Base-by-base conservation (phyloP, 441 rosid species). In the Eutrema salsugineum region DNA sequence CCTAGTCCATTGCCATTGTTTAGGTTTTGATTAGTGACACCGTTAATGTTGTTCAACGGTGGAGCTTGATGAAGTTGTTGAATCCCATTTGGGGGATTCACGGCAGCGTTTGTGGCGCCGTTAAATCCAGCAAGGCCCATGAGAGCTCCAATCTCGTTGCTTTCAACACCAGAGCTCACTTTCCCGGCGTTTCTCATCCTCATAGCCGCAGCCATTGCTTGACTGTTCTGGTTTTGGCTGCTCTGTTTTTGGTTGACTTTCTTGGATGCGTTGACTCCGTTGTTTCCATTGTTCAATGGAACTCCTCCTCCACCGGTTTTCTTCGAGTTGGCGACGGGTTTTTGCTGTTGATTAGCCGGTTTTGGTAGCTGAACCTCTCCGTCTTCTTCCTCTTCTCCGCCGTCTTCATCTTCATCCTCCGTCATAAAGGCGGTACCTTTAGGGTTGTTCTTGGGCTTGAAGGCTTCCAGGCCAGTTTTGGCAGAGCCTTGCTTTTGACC, bases 241-340 rank as follows among this genome's bases (percentile, higher is more conserved):
- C 48, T 84, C 81, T 83, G 95, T 81, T 73, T 88, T 40, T 78
- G 84, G 78, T 78, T 87, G 48, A 83, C 90, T 74, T 83, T 88
- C 71, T 83, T 88, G 1, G 78, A 78, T n/a, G 62, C 74, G 80
- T 83, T 78, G 67, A 61, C 85, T 43, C 58, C 79, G 55, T 72
- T 83, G 27, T 71, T 75, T 32, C 50, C 58, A 67, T 67, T 78
- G 69, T 61, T 74, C 54, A 44, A 54, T 19, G 68, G 72, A 60
- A 2, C 30, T 36, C 60, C 55, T 48, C 63, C 74, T 61, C 75
- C 87, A 38, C 19, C 70, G 72, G 73, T 71, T 63, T 85, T 88
- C 83, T 82, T 86, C 5, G 80, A 84, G 76, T 77, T 80, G 59
- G 66, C 81, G 19, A 73, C 78, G 59, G 19, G 5, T 71, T 67